Evolutionary conservation across 495 filamentous ascomycete genomes (phyloP), one percentile per base, ranked within the genome.

Genomic region (Neohortaea acidophila): DNA sequence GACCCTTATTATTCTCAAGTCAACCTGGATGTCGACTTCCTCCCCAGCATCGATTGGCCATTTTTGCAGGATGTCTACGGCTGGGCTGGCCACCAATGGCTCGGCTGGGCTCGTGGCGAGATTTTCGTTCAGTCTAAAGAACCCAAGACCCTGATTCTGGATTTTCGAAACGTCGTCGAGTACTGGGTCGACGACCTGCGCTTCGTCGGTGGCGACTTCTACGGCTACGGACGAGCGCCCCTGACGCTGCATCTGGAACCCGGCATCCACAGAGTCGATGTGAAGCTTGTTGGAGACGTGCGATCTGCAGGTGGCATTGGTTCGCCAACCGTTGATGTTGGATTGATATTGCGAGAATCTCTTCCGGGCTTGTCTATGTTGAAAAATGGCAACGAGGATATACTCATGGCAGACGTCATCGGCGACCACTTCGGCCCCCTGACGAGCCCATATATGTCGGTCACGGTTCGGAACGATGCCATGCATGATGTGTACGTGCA

Each of bases 131-230:
- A 38, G 31, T 32, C 33, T 41, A 26, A 44, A 27, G 18, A 29
- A 40, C 20, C 36, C 17, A 44, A 53, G 37, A 58, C 52, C 17
- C 41, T 72, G 31, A 50, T 60, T 2, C 36, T 73, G 2, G 58
- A 64, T 51, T 57, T 55, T 8, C 58, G 64, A 31, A 44, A 56
- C 28, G 47, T 69, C 21, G 49, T 73, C 3, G 71, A 73, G 36
- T 66, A 65, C 48, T 68, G 59, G 54, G 38, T 74, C 17, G 63
- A 74, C 45, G 61, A 60, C 27, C 39, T 43, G 37, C 60, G 53
- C 7, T 64, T 67, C 39, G 75, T 72, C 41, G 71, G 72, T 3
- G 70, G 72, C 22, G 72, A 75, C 51, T 65, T 65, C 38, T 76
- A 68, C 51, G 52, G 51, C 26, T 72, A 63, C 51, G 56, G 62